These are phyloP conservation scores for Loxodes magnus DNA, from an alignment of 73 alveolate genomes.

Conservation along the genomic window DNA sequence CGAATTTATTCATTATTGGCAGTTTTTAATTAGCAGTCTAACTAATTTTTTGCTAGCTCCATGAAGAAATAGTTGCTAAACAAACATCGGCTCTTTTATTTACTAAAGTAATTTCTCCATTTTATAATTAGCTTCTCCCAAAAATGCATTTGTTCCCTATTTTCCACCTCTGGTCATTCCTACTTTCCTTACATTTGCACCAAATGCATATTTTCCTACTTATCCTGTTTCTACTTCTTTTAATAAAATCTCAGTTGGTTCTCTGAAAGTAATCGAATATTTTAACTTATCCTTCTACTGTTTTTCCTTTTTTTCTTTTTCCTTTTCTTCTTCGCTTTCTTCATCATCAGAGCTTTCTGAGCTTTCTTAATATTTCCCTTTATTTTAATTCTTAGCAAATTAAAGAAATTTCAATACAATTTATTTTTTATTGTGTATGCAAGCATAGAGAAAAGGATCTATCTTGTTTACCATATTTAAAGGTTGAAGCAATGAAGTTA, in stretches of 20 bases:
- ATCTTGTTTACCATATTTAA: slow-evolving; percentile 54
- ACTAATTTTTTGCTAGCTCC: slow-evolving; percentile 38
- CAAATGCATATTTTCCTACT: slow-evolving; percentile 67
- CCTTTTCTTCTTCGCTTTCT: too few species aligned
- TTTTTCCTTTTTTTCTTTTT: too few species aligned
- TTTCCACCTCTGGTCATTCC: slow-evolving; percentile 85
- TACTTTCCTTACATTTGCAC: slow-evolving; percentile 74
- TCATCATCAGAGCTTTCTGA: slow-evolving; percentile 19
- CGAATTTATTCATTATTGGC: slow-evolving; percentile 21
- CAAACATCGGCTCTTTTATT: slow-evolving; percentile 18
- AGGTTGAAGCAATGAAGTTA: slow-evolving; percentile 43
- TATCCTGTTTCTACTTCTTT: slow-evolving; percentile 70
- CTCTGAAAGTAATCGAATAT: too few species aligned
- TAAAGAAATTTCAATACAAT: too few species aligned
- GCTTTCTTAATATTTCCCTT: slow-evolving; percentile 47
- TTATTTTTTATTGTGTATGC: slow-evolving; percentile 45
- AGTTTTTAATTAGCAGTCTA: slow-evolving; percentile 46
- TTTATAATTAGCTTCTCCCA: slow-evolving; percentile 46
- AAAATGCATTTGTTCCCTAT: slow-evolving; percentile 95
- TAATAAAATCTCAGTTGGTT: slow-evolving; percentile 48
- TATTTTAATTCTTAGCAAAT: too few species aligned
- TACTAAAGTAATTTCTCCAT: slow-evolving; percentile 12
- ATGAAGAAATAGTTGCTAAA: slow-evolving; percentile 34
- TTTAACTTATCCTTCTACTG: too few species aligned
- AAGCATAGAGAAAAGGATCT: slow-evolving; percentile 61